Percentiles rank a stretch among this genome's conserved stretches.
Evolutionary conservation across 768 basidiomycete species (phyloP).

Genomic region (Tricholoma hemisulphureum): DNA sequence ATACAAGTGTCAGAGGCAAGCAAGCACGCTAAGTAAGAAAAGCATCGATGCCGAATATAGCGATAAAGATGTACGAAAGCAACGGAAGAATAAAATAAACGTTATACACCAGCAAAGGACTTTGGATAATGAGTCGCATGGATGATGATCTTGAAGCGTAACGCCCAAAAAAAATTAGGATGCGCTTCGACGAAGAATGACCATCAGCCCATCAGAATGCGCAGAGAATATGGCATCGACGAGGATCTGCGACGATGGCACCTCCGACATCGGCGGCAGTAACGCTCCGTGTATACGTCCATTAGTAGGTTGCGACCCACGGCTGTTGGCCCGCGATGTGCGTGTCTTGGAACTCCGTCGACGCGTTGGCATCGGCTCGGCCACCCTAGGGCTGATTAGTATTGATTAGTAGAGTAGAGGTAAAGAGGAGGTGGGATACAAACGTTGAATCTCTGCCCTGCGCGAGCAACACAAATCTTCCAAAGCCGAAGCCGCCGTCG

Average conservation of each 20-base stretch:
- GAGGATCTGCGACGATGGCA: constrained; percentile 40
- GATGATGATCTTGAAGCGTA: not conserved
- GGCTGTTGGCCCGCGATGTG: constrained; percentile 12
- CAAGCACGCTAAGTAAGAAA: not conserved
- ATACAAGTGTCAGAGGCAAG: constrained; percentile 1
- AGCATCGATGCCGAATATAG: constrained; percentile 2
- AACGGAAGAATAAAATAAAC: not conserved
- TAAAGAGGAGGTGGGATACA: constrained; percentile 17
- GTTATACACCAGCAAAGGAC: not conserved
- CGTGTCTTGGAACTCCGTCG: constrained; percentile 12
- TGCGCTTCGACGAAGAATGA: constrained; percentile 57
- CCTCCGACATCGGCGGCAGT: constrained; percentile 15
- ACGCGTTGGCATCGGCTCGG: constrained; percentile 28
- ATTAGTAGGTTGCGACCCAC: constrained; percentile 10
- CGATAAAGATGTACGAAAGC: constrained; percentile 1
- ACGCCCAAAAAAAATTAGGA: not conserved
- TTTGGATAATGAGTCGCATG: not conserved
- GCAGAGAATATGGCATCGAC: constrained; percentile 85
- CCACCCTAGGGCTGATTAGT: constrained; percentile 27
- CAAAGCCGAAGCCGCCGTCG: constrained; percentile 83
- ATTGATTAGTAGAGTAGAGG: not conserved
- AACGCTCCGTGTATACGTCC: constrained; percentile 9
- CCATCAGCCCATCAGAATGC: constrained; percentile 81
- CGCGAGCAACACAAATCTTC: constrained; percentile 57
- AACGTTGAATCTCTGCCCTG: constrained; percentile 66